A percentile compares a stretch with the other conserved stretches of the same genome.
phyloP scores from a whole-genome alignment of 1,284 basidiomycete genomes.

The Tilletia caries region DNA sequence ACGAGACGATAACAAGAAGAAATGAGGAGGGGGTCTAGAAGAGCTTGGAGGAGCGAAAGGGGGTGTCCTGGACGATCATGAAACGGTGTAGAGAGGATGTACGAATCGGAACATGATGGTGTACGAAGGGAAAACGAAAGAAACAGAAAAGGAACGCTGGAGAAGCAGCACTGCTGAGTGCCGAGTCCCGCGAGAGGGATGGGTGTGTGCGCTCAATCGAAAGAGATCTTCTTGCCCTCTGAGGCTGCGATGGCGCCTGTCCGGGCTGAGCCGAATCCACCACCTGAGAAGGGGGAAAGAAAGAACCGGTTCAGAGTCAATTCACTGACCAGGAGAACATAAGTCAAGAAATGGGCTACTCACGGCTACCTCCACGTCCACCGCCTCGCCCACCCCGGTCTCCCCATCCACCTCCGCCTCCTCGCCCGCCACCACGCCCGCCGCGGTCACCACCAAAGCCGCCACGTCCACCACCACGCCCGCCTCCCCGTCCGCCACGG shows the following conservation, averaged over 20 bases:
- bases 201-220: slow-evolving; percentile 58
- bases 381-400: background rate
- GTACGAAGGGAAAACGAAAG: no score
- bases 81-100: no score
- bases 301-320: background rate
- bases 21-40: no score
- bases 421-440: slow-evolving; percentile 48
- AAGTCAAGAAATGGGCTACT: background rate
- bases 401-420: slow-evolving; percentile 25
- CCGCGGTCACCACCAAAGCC: slow-evolving; percentile 34
- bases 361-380: slow-evolving; percentile 5
- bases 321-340: background rate
- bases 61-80: no score
- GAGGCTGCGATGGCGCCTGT: slow-evolving; percentile 71
- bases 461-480: slow-evolving; percentile 56
- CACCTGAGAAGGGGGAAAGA: slow-evolving; percentile 55
- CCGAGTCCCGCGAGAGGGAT: no score
- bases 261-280: slow-evolving; percentile 12
- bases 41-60: no score
- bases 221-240: slow-evolving; percentile 78
- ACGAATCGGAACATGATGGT: no score
- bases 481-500: slow-evolving; percentile 52
- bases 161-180: no score
- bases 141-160: no score
- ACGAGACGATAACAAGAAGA: no score